A percentile compares a stretch with the other conserved stretches of the same genome.
phyloP scores from a whole-genome alignment of 1,284 basidiomycete species.

The Ceratobasidium theobromae region DNA sequence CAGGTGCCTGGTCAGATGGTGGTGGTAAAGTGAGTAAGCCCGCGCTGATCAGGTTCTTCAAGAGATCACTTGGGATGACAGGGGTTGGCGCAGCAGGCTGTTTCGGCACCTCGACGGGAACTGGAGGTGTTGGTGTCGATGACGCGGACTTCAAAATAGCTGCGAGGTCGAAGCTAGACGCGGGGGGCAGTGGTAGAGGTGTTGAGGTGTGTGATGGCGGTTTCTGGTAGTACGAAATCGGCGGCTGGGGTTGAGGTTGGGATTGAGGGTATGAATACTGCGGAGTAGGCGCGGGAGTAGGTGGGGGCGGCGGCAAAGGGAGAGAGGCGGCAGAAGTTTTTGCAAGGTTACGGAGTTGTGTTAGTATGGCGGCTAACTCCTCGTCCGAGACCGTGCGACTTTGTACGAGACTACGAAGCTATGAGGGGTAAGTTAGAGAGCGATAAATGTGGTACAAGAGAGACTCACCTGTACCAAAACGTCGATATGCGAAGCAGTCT shows the following conservation, averaged over 20 bases:
- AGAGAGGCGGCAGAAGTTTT: conserved; percentile 44
- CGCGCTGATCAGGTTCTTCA: conserved; percentile 28
- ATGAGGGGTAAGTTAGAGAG: conserved; percentile 26
- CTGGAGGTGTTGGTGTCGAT: conserved; percentile 4
- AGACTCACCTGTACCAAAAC: conserved; percentile 70
- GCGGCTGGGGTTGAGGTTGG: not conserved
- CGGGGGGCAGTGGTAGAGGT: not conserved
- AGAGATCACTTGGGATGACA: conserved; percentile 33
- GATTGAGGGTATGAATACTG: conserved; percentile 41
- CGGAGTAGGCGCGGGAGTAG: conserved; percentile 41
- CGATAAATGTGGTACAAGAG: conserved; percentile 6
- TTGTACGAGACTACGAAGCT: conserved; percentile 78
- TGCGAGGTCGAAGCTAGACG: conserved; percentile 34
- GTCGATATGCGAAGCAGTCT: conserved; percentile 58
- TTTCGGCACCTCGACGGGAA: conserved; percentile 33
- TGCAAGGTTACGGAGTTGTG: conserved; percentile 69
- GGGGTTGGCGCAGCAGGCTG: conserved; percentile 39
- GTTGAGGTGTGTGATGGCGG: conserved; percentile 18
- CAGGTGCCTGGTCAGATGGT: conserved; percentile 36
- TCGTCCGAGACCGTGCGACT: conserved; percentile 71
- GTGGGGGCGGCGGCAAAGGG: conserved; percentile 46
- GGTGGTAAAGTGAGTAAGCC: conserved; percentile 18
- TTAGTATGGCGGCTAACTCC: conserved; percentile 77
- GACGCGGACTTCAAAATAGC: conserved; percentile 8
- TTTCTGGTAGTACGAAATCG: conserved; percentile 3